Evolutionary conservation across 202 grass and related monocot species (phyloP), one percentile per base, ranked within the genome.

Genomic region (Setaria viridis): DNA sequence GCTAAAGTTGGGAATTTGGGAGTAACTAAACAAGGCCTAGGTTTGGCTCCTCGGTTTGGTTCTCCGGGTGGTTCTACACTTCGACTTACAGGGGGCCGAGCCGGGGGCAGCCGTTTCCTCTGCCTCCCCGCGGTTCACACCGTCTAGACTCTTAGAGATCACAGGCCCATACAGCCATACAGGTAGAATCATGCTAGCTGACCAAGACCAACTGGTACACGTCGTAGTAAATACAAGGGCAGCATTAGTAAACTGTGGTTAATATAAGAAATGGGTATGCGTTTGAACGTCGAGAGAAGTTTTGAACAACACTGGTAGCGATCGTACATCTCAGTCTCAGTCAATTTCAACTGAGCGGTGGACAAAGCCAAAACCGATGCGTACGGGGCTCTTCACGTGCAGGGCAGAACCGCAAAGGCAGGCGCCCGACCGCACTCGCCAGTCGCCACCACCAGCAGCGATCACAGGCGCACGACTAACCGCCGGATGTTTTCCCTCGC

Each of bases 331-430:
- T 25, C 47, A 30, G 8, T 25, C 14, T 34, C 58, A 47, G 47
- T 33, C 47, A 7, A 45, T 20, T 56, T 77, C 29, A 62, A 34
- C 20, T 9, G 15, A 58, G 25, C 39, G 17, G 17, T 3, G 32
- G 75, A 79, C 41, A 62, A 13, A 29, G 66, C 66, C 75, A 62
- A 79, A 72, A 4, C 42, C 42, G 42, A 15, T 25, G 55, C 30
- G 67, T 86, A 65, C 67, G 64, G 45, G 57, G 11, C 57, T 16
- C 56, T 45, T 77, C 74, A 77, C 74, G 55, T 77, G 74, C 74
- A 7, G 13, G 12, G 33, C 33, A 66, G 63, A 35, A 10, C 58
- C 58, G 59, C 60, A 33, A 10, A 57, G 49, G 25, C 21, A 50
- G 25, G 25, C 25, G 25, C 25, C 25, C 25, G 25, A 25, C 25